These are phyloP conservation scores for Fusarium sp. DNA, from an alignment of 2,329 filamentous ascomycete species.

Conservation along the genomic window DNA sequence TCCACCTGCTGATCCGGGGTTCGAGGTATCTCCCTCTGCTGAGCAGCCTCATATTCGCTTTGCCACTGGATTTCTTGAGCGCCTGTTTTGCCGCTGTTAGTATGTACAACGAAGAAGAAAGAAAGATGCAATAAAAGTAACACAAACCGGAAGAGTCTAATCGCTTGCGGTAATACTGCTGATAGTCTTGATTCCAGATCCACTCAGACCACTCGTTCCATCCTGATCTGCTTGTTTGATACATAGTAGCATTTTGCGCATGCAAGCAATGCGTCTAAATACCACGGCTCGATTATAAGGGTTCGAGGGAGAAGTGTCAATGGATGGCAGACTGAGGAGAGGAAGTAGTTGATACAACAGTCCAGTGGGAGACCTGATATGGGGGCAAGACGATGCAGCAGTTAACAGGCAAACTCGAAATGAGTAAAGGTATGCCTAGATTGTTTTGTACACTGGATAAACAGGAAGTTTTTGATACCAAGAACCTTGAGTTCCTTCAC, in stretches of 20 bases:
- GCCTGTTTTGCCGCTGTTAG: constrained; percentile 41
- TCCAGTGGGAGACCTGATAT: neutral
- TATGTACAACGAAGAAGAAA: neutral
- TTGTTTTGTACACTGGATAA: neutral
- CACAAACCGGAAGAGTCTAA: constrained; percentile 49
- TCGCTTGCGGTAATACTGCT: constrained; percentile 50
- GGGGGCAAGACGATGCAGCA: neutral
- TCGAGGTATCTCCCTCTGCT: constrained; percentile 44
- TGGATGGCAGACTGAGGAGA: neutral
- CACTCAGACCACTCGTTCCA: constrained; percentile 48
- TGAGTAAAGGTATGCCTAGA: neutral
- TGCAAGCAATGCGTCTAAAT: constrained; percentile 24
- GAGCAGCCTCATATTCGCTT: constrained; percentile 23
- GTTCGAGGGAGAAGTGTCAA: neutral
- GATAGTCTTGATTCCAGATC: constrained; percentile 46
- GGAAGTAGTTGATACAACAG: constrained; percentile 5
- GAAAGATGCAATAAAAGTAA: neutral
- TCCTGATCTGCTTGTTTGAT: constrained; percentile 42
- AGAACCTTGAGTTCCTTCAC: constrained; percentile 3
- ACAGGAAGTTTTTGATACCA: neutral
- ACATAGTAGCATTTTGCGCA: constrained; percentile 50
- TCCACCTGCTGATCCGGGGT: constrained; percentile 25
- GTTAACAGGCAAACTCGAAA: neutral
- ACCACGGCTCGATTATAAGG: constrained; percentile 12
- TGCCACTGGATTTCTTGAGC: constrained; percentile 47